Conservation (phyloP, 2,329 filamentous ascomycete species). For the Madurella mycetomatis region DNA sequence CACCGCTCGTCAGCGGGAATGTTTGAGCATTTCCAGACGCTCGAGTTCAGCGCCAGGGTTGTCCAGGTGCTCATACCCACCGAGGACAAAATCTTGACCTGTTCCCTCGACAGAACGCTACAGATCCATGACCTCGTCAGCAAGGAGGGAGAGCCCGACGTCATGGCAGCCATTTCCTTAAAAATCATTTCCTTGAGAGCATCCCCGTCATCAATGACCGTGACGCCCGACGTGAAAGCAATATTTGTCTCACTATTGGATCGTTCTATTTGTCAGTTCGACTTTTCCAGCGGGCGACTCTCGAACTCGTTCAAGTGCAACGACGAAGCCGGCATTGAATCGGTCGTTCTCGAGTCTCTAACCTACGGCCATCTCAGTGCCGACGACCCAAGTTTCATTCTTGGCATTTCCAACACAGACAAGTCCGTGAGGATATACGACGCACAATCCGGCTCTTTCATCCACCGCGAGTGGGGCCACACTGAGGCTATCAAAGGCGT, state of each 20-base stretch:
- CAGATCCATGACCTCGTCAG: slow-evolving; percentile 75
- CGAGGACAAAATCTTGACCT: slow-evolving; percentile 73
- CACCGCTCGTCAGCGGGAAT: slow-evolving; percentile 49
- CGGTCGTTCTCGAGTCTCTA: slow-evolving; percentile 78
- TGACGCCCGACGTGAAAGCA: slow-evolving; percentile 57
- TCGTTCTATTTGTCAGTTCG: slow-evolving; percentile 56
- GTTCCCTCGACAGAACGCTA: slow-evolving; percentile 81
- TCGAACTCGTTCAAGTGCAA: slow-evolving; percentile 74
- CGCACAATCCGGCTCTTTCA: slow-evolving; percentile 65
- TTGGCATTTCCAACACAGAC: slow-evolving; percentile 90
- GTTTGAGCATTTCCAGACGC: slow-evolving; percentile 81
- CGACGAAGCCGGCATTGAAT: slow-evolving; percentile 74
- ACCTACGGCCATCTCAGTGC: slow-evolving; percentile 56
- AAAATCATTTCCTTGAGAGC: slow-evolving; percentile 78
- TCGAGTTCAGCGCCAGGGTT: slow-evolving; percentile 88
- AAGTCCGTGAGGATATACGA: slow-evolving; percentile 94
- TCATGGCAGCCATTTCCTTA: slow-evolving; percentile 71
- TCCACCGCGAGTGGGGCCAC: slow-evolving; percentile 91
- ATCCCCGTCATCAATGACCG: slow-evolving; percentile 78
- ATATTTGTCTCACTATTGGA: slow-evolving; percentile 58
- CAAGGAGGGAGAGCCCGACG: slow-evolving; percentile 59
- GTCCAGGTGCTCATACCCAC: slow-evolving; percentile 69
- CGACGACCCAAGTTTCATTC: slow-evolving; percentile 60
- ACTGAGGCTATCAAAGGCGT: slow-evolving; percentile 90
- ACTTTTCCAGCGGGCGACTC: slow-evolving; percentile 63